Conservation (phyloP, 2,329 filamentous ascomycete species). For the Blastomyces emzantsi region DNA sequence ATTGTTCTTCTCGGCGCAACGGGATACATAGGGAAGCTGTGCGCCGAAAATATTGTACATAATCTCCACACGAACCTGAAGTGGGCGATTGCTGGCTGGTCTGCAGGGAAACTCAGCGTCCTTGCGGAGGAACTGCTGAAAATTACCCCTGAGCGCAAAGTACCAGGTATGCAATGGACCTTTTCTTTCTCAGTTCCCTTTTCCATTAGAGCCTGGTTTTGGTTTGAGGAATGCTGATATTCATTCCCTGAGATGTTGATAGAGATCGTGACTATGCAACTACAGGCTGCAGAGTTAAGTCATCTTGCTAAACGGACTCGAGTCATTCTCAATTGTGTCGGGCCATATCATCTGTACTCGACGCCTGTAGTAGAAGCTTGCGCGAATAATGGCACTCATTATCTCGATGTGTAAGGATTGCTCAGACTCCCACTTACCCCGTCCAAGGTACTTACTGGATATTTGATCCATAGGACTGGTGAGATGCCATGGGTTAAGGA, state of each 20-base stretch:
- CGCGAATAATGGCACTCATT: slow-evolving; percentile 56
- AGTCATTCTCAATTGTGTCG: slow-evolving; percentile 53
- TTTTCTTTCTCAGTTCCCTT: background rate
- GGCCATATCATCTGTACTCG: slow-evolving; percentile 57
- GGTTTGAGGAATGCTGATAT: background rate
- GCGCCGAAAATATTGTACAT: slow-evolving; percentile 64
- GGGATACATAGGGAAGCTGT: slow-evolving; percentile 75
- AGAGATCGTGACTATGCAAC: slow-evolving; percentile 40
- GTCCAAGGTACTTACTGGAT: background rate
- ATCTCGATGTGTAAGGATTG: slow-evolving; percentile 48
- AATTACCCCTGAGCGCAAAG: slow-evolving; percentile 58
- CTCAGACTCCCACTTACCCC: background rate
- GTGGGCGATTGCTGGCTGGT: slow-evolving; percentile 84
- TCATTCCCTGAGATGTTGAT: background rate
- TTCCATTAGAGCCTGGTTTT: background rate
- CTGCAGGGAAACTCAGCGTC: slow-evolving; percentile 61
- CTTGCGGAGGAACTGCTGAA: slow-evolving; percentile 58
- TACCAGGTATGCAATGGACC: slow-evolving; percentile 51
- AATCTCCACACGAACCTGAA: slow-evolving; percentile 65
- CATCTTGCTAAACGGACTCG: slow-evolving; percentile 47
- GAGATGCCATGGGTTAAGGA: slow-evolving; percentile 56
- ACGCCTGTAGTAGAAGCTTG: slow-evolving; percentile 56
- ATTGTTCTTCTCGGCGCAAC: slow-evolving; percentile 58
- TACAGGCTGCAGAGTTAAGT: slow-evolving; percentile 44
- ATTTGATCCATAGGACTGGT: slow-evolving; percentile 41